Evolutionary conservation across 2,329 filamentous ascomycete genomes (phyloP).

Genomic region (Coniochaeta prunicola): DNA sequence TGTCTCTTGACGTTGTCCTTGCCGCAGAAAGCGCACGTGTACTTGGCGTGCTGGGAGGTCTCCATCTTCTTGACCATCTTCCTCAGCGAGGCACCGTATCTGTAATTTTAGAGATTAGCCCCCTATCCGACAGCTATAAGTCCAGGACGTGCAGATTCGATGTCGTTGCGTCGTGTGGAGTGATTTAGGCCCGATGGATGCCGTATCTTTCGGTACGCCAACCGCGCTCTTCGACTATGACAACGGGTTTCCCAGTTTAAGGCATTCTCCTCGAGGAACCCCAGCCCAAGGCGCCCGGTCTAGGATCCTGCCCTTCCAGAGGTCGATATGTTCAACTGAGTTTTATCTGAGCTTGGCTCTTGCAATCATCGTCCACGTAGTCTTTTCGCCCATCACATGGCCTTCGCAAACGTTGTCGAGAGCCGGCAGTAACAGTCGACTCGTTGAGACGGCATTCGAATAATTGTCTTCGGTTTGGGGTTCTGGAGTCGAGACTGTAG

Average conservation of each 20-base stretch:
- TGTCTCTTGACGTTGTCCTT: slow-evolving; percentile 91
- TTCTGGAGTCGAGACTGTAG: neutral
- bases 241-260: neutral
- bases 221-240: neutral
- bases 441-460: neutral
- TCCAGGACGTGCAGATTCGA: neutral
- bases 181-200: neutral
- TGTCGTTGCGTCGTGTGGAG: neutral
- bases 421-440: neutral
- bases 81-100: slow-evolving; percentile 98
- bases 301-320: neutral
- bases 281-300: neutral
- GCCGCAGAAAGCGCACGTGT: slow-evolving; percentile 97
- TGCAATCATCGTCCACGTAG: neutral
- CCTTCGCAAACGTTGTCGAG: neutral
- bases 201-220: neutral
- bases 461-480: neutral
- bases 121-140: neutral
- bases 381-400: neutral
- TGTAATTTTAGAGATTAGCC: slow-evolving; percentile 25
- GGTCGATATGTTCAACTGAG: neutral
- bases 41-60: slow-evolving; percentile 96
- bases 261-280: neutral
- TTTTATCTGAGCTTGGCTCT: neutral
- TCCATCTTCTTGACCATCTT: slow-evolving; percentile 99